Percentiles rank a stretch among this genome's conserved stretches.
Evolutionary conservation across 2,329 filamentous ascomycete species (phyloP).

Genomic region (Diplodia seriata): DNA sequence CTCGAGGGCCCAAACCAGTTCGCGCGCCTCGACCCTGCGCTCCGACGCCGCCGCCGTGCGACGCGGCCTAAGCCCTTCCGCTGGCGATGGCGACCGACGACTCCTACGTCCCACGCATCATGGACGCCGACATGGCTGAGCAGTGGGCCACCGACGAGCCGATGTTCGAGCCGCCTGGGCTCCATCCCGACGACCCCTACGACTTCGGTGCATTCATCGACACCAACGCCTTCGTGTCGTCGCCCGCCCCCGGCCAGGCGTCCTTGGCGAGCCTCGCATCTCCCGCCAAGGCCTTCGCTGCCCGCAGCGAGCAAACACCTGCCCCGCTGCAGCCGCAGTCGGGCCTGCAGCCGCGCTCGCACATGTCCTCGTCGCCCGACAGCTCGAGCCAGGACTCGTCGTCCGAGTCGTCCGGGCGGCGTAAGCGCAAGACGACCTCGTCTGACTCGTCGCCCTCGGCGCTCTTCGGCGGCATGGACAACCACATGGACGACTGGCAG

Average conservation of each 20-base stretch:
- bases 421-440: constrained; percentile 49
- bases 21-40: constrained; percentile 24
- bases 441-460: constrained; percentile 46
- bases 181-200: not conserved
- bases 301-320: constrained; percentile 23
- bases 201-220: constrained; percentile 27
- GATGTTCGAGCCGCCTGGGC: constrained; percentile 38
- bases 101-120: constrained; percentile 34
- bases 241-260: constrained; percentile 12
- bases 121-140: constrained; percentile 37
- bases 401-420: constrained; percentile 50
- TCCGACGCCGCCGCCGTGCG: constrained; percentile 25
- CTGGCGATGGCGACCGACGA: constrained; percentile 28
- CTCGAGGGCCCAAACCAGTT: constrained; percentile 18
- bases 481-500: constrained; percentile 26
- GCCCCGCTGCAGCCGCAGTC: constrained; percentile 15
- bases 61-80: constrained; percentile 12
- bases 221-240: constrained; percentile 29
- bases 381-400: constrained; percentile 53
- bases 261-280: constrained; percentile 9
- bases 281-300: constrained; percentile 22
- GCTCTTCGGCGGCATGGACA: constrained; percentile 30
- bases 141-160: constrained; percentile 37
- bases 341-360: constrained; percentile 34
- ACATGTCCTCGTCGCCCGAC: constrained; percentile 44